Conservation (phyloP, 169 alveolate genomes). For the Plasmodium inui region DNA sequence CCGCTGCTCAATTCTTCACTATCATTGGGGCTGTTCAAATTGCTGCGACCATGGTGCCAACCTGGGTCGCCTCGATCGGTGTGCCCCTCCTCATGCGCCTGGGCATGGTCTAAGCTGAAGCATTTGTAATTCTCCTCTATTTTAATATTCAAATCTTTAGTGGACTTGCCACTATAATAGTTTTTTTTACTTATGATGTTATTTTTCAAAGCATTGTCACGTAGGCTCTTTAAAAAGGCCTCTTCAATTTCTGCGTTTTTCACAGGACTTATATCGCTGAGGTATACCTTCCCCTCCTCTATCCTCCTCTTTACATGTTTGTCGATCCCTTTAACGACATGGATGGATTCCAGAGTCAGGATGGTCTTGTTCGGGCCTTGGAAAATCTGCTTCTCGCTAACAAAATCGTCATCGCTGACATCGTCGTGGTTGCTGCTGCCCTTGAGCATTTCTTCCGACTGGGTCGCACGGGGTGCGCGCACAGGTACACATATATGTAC, state of each 20-base stretch:
- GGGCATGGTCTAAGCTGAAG: conserved; percentile 12
- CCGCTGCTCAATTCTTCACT: background rate
- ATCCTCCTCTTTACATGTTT: conserved; percentile 48
- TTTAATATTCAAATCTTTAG: conserved; percentile 48
- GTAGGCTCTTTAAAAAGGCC: conserved; percentile 67
- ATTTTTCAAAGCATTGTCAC: conserved; percentile 12
- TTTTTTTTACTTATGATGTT: conserved; percentile 16
- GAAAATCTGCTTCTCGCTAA: conserved; percentile 43
- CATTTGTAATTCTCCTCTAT: conserved; percentile 41
- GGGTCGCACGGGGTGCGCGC: background rate
- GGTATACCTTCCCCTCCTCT: conserved; percentile 65
- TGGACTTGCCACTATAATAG: conserved; percentile 10
- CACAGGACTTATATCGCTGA: conserved; percentile 68
- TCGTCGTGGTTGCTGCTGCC: conserved; percentile 13
- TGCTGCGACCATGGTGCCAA: background rate
- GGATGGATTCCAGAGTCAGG: conserved; percentile 38
- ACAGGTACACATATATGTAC: background rate
- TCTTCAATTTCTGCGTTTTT: conserved; percentile 74
- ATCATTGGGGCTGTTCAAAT: background rate
- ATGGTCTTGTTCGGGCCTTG: conserved; percentile 35
- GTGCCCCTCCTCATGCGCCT: background rate
- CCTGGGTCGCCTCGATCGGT: background rate
- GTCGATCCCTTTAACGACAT: conserved; percentile 63
- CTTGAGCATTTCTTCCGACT: conserved; percentile 50
- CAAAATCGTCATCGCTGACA: conserved; percentile 73